These are phyloP conservation scores for Stephanodiscus minutulus DNA, from an alignment of 108 stramenopile genomes.

Conservation along the genomic window DNA sequence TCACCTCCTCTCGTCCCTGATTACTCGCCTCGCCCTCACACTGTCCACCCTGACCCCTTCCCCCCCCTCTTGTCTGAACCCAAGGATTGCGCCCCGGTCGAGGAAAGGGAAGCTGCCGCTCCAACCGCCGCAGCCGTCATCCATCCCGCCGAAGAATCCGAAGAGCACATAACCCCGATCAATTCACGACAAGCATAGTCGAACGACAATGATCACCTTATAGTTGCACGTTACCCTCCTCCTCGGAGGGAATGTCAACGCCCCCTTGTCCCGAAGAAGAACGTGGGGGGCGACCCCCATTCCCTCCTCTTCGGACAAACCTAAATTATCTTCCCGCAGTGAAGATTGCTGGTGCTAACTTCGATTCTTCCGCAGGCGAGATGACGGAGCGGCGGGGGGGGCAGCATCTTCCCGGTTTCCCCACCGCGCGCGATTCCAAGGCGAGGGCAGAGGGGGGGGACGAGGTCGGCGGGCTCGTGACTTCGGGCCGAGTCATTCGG, in stretches of 20 bases:
- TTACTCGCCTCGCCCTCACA: background rate
- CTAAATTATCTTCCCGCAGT: slow-evolving; percentile 52
- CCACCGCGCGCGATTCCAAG: slow-evolving; percentile 12
- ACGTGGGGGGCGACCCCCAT: background rate
- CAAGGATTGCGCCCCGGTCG: slow-evolving; percentile 10
- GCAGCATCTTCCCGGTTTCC: background rate
- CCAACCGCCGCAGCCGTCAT: background rate
- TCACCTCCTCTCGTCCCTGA: background rate
- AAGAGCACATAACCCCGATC: slow-evolving; percentile 52
- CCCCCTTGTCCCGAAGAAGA: slow-evolving; percentile 8
- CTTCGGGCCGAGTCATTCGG: background rate
- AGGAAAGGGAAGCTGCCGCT: background rate
- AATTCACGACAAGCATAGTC: slow-evolving; percentile 56
- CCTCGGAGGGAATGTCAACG: slow-evolving; percentile 10
- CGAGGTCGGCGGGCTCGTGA: background rate
- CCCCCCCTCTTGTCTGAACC: slow-evolving; percentile 18
- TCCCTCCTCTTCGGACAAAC: slow-evolving; percentile 2
- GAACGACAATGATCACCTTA: slow-evolving; percentile 15
- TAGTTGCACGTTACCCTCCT: slow-evolving; percentile 2
- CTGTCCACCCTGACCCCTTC: slow-evolving; percentile 5
- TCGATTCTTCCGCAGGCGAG: slow-evolving; percentile 15
- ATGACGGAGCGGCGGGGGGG: background rate
- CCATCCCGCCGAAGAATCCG: slow-evolving; percentile 19
- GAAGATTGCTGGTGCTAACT: slow-evolving; percentile 51
- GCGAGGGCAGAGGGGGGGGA: background rate